A percentile compares a stretch with the other conserved stretches of the same genome.
Conservation (phyloP, 805 yeast genomes). For the Wickerhamomyces alni region DNA sequence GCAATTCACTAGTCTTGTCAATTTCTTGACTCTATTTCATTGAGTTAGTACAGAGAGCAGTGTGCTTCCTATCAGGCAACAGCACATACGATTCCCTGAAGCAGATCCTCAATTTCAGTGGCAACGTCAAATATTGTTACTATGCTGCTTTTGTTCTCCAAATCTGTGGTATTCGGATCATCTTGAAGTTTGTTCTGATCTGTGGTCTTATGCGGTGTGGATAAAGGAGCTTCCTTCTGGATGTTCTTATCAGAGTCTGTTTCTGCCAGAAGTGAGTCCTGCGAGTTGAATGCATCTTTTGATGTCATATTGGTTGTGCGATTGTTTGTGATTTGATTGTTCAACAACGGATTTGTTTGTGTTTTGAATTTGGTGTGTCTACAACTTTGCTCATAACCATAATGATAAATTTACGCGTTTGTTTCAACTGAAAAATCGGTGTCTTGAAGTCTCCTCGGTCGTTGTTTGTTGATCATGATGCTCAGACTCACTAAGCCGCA, state of each 20-base stretch:
- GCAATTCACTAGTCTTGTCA: constrained; percentile 19
- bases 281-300: neutral
- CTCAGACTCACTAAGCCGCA: neutral
- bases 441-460: too few relatives aligned
- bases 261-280: neutral
- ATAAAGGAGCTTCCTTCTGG: constrained; percentile 4
- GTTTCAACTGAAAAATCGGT: neutral
- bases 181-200: neutral
- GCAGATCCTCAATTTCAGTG: constrained; percentile 22
- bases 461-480: too few relatives aligned
- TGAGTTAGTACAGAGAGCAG: too few relatives aligned
- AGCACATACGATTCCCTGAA: constrained; percentile 16
- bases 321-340: too few relatives aligned
- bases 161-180: too few relatives aligned
- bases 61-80: too few relatives aligned
- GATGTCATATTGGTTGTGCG: too few relatives aligned
- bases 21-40: constrained; percentile 12
- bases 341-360: too few relatives aligned
- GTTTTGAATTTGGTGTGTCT: too few relatives aligned
- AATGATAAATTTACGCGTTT: too few relatives aligned
- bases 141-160: constrained; percentile 1
- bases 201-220: constrained; percentile 3
- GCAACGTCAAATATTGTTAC: constrained; percentile 28
- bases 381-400: too few relatives aligned
- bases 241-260: neutral